phyloP scores from a whole-genome alignment of 23 red algal genomes.

The Agarophyton chilense region DNA sequence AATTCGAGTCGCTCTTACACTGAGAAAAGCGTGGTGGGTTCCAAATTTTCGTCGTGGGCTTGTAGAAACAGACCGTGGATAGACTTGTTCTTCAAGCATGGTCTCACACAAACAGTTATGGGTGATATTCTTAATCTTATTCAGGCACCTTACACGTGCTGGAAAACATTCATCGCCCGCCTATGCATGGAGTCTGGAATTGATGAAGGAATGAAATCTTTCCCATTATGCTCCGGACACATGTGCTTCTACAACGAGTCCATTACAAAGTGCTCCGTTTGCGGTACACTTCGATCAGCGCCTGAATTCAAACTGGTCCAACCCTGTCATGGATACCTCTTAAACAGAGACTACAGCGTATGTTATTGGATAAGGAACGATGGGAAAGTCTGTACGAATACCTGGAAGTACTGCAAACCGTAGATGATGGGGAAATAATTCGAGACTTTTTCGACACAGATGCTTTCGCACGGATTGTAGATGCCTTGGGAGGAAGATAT shows the following conservation, averaged over 20 bases:
- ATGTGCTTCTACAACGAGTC: slow-evolving; percentile 29
- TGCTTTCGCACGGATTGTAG: no score
- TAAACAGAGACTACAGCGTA: neutral
- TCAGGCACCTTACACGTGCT: neutral
- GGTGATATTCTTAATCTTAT: neutral
- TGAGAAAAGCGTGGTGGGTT: no score
- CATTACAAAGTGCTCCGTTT: neutral
- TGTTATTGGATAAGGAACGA: neutral
- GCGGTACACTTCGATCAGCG: neutral
- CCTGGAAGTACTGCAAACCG: neutral
- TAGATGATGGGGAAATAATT: neutral
- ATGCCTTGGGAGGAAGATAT: neutral
- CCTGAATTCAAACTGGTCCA: neutral
- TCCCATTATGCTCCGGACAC: slow-evolving; percentile 3
- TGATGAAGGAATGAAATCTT: neutral
- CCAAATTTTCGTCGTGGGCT: no score
- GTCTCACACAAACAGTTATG: neutral
- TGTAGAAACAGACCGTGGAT: neutral
- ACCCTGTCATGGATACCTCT: no score
- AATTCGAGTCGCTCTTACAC: no score
- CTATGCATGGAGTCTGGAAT: neutral
- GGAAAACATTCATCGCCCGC: neutral
- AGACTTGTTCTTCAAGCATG: slow-evolving; percentile 7
- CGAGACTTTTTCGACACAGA: slow-evolving; percentile 26
- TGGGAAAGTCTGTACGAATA: neutral